Percentiles rank a stretch among this genome's conserved stretches.
Conservation (phyloP, 768 basidiomycete genomes). For the Artomyces pyxidatus region DNA sequence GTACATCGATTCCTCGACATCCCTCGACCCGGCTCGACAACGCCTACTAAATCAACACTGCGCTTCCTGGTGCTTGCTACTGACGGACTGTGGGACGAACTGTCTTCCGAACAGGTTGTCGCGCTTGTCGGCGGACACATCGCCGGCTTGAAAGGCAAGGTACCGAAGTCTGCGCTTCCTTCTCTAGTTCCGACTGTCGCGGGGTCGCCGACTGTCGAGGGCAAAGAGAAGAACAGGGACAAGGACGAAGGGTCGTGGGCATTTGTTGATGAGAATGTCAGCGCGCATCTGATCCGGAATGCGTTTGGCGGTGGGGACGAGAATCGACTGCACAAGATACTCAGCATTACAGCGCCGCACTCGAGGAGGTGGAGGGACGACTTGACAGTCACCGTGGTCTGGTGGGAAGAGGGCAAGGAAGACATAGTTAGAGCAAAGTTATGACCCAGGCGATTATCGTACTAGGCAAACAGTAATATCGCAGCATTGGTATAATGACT, state of each 20-base stretch:
- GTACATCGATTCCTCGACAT: constrained; percentile 66
- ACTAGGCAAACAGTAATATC: too few relatives aligned
- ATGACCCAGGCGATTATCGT: too few relatives aligned
- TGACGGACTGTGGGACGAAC: constrained; percentile 52
- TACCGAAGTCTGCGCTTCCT: constrained; percentile 52
- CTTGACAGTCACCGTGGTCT: constrained; percentile 76
- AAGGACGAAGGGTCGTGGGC: constrained; percentile 51
- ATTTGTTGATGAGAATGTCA: constrained; percentile 72
- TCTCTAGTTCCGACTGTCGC: constrained; percentile 45
- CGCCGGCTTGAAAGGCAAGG: constrained; percentile 54
- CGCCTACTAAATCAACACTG: constrained; percentile 28
- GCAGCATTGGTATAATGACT: too few relatives aligned
- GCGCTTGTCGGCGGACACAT: constrained; percentile 80
- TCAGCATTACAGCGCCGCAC: constrained; percentile 80
- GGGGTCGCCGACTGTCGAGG: constrained; percentile 53
- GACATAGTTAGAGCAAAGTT: constrained; percentile 42
- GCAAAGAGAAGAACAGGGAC: constrained; percentile 40
- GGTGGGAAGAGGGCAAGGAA: constrained; percentile 71
- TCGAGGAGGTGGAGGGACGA: constrained; percentile 79
- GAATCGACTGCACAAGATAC: constrained; percentile 41
- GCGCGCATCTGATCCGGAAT: constrained; percentile 82
- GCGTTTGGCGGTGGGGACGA: constrained; percentile 84
- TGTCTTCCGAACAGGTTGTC: constrained; percentile 76
- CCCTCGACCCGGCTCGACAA: constrained; percentile 25
- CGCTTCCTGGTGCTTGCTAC: constrained; percentile 88